phyloP scores from a whole-genome alignment of 2,329 filamentous ascomycete species.

The Alternaria sp. region DNA sequence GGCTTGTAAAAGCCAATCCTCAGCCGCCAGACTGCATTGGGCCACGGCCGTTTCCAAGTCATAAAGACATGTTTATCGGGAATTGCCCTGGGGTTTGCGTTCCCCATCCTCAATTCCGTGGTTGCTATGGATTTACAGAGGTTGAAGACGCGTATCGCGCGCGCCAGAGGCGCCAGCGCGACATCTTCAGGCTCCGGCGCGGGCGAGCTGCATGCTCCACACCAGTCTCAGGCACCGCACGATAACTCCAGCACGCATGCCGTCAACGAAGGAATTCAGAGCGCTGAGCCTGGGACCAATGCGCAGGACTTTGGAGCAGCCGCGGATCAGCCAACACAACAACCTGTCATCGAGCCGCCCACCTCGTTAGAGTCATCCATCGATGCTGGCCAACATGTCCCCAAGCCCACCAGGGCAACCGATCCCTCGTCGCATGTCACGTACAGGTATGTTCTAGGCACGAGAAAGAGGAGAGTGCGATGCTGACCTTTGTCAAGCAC shows the following conservation, averaged over 20 bases:
- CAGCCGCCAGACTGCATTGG: constrained; percentile 18
- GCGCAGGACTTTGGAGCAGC: constrained; percentile 43
- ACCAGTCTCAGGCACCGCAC: constrained; percentile 35
- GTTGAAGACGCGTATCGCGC: constrained; percentile 42
- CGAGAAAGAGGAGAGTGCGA: constrained; percentile 2
- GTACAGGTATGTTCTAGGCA: constrained; percentile 24
- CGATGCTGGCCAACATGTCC: constrained; percentile 41
- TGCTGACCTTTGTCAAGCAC: constrained; percentile 25
- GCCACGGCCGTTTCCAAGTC: constrained; percentile 18
- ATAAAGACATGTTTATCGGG: constrained; percentile 31
- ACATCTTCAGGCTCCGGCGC: constrained; percentile 35
- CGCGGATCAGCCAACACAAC: constrained; percentile 20
- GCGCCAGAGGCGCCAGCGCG: constrained; percentile 38
- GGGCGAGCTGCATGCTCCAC: constrained; percentile 36
- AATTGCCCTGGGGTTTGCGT: constrained; percentile 11
- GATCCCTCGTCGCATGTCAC: constrained; percentile 22
- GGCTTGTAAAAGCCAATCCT: constrained; percentile 22
- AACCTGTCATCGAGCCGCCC: constrained; percentile 37
- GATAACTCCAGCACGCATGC: constrained; percentile 41
- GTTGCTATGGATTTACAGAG: constrained; percentile 43
- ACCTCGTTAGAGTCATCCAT: constrained; percentile 46
- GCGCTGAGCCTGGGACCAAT: constrained; percentile 34
- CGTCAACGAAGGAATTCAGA: constrained; percentile 42
- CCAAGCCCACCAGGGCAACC: constrained; percentile 30
- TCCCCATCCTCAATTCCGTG: constrained; percentile 11